phyloP scores from a whole-genome alignment of 768 basidiomycete genomes.

The Cystoderma amianthinum region DNA sequence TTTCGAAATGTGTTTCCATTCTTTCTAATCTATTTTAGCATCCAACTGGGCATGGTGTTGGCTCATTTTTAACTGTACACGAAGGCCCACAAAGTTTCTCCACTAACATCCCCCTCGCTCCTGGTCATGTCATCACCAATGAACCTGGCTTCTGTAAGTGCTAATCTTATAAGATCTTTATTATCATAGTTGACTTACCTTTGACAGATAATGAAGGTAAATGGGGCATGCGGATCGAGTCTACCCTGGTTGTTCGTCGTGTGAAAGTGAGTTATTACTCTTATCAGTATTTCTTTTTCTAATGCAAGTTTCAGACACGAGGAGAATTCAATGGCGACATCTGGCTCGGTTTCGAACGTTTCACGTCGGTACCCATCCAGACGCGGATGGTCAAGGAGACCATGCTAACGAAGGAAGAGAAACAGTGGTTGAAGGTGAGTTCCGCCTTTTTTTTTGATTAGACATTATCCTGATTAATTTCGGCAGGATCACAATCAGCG shows the following conservation, averaged over 20 bases:
- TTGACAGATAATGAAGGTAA: constrained; percentile 60
- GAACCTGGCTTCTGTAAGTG: constrained; percentile 89
- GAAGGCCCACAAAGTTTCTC: constrained; percentile 82
- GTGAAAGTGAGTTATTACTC: constrained; percentile 35
- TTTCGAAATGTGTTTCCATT: neutral
- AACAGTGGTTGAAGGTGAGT: constrained; percentile 74
- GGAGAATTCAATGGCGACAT: constrained; percentile 63
- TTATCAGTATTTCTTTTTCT: neutral
- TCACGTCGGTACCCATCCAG: constrained; percentile 94
- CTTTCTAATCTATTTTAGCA: constrained; percentile 42
- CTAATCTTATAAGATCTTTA: constrained; percentile 6
- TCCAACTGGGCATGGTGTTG: constrained; percentile 89
- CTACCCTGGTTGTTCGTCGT: constrained; percentile 68
- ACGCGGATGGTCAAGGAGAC: constrained; percentile 80
- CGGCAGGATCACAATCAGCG: constrained; percentile 75
- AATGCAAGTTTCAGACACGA: constrained; percentile 43
- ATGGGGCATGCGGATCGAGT: constrained; percentile 93
- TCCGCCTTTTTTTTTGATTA: neutral
- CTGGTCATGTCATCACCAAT: constrained; percentile 91
- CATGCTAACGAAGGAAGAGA: constrained; percentile 84
- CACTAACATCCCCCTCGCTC: constrained; percentile 57
- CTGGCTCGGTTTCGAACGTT: constrained; percentile 88
- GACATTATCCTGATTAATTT: constrained; percentile 1
- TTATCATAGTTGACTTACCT: constrained; percentile 6
- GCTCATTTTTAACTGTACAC: constrained; percentile 80